Conservation (phyloP, 176 grass and related monocot genomes). For the Avena eriantha region DNA sequence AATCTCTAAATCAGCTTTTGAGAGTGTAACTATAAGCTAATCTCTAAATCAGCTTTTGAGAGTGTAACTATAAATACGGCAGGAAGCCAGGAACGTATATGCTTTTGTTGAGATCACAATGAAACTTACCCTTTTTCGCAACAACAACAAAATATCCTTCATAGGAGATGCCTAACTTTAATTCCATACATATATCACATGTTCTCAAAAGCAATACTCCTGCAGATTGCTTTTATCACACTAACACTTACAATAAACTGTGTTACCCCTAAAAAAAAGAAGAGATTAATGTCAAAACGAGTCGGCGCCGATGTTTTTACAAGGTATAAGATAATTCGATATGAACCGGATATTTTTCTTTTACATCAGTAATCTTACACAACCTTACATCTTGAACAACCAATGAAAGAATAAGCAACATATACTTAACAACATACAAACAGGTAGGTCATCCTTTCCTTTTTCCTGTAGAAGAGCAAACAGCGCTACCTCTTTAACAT, state of each 20-base stretch:
- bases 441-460: not conserved
- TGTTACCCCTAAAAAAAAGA: not conserved
- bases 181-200: not conserved
- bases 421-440: slow-evolving; percentile 14
- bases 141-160: too few relatives aligned
- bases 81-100: too few relatives aligned
- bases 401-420: slow-evolving; percentile 39
- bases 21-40: not conserved
- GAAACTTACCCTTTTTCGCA: too few relatives aligned
- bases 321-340: not conserved
- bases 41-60: not conserved
- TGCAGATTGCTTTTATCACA: not conserved
- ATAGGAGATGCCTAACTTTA: not conserved
- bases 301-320: not conserved
- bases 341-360: not conserved
- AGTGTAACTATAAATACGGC: too few relatives aligned
- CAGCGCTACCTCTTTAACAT: slow-evolving; percentile 53
- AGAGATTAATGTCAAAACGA: not conserved
- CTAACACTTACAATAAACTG: not conserved
- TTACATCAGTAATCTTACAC: slow-evolving; percentile 1
- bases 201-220: slow-evolving; percentile 21
- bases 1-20: not conserved
- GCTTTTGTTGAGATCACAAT: too few relatives aligned
- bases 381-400: slow-evolving; percentile 3
- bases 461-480: slow-evolving; percentile 10